Evolutionary conservation across 176 grass and related monocot species (phyloP).

Genomic region (Oryza australiensis): DNA sequence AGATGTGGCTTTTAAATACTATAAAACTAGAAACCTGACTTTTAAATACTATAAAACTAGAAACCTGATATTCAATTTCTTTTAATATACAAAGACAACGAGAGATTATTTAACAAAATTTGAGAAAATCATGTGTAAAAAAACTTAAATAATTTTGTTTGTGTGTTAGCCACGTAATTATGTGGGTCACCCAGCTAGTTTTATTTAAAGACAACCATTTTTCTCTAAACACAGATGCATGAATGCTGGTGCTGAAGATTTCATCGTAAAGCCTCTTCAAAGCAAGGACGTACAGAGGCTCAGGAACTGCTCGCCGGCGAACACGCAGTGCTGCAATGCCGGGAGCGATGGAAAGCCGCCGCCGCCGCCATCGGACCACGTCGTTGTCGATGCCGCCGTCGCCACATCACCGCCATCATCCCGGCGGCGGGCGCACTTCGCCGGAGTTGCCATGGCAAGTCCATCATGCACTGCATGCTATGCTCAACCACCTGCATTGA

Average conservation of each 20-base stretch:
- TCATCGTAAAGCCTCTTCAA: slow-evolving; percentile 84
- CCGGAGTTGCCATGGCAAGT: slow-evolving; percentile 66
- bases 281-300: slow-evolving; percentile 79
- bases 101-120: too few relatives aligned
- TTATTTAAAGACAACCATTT: neutral
- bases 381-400: neutral
- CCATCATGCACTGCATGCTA: neutral
- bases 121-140: too few relatives aligned
- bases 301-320: slow-evolving; percentile 55
- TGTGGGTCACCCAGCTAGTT: too few relatives aligned
- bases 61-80: too few relatives aligned
- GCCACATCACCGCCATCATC: neutral
- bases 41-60: too few relatives aligned
- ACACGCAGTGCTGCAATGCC: slow-evolving; percentile 10
- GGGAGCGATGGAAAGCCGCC: slow-evolving; percentile 41
- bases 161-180: too few relatives aligned
- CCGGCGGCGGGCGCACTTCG: slow-evolving; percentile 42
- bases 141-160: too few relatives aligned
- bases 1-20: too few relatives aligned
- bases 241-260: slow-evolving; percentile 80
- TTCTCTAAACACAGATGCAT: slow-evolving; percentile 38
- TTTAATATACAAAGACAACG: too few relatives aligned
- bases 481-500: neutral
- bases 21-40: too few relatives aligned
- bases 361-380: neutral